phyloP scores from a whole-genome alignment of 2,329 filamentous ascomycete species.

The Daldinia eschscholtzii region DNA sequence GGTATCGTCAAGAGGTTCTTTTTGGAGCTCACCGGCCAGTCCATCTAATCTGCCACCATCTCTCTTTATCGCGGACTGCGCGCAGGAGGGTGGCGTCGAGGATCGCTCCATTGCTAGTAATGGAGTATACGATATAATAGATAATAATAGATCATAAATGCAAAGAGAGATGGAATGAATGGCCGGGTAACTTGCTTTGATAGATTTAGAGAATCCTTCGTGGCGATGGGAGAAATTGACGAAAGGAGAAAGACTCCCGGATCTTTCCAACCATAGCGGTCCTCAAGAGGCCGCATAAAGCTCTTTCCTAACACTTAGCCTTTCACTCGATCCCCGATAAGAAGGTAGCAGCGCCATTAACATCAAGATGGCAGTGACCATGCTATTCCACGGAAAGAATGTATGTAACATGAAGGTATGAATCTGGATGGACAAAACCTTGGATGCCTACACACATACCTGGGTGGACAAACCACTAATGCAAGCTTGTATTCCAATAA shows the following conservation, averaged over 20 bases:
- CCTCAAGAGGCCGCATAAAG: neutral
- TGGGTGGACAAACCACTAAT: neutral
- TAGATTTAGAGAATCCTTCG: neutral
- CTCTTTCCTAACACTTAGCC: neutral
- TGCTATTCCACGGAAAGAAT: neutral
- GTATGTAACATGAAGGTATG: neutral
- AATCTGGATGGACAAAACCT: neutral
- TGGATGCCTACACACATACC: neutral
- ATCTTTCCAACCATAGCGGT: neutral
- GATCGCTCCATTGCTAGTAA: constrained; percentile 13
- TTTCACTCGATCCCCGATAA: neutral
- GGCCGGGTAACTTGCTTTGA: neutral
- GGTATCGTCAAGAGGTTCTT: neutral
- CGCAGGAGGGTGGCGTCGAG: neutral
- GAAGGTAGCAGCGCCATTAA: neutral
- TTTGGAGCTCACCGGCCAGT: neutral
- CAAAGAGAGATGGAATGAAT: neutral
- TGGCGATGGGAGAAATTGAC: neutral
- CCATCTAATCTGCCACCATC: neutral
- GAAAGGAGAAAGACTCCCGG: neutral
- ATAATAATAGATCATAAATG: constrained; percentile 1
- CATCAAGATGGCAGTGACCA: neutral
- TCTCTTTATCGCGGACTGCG: neutral
- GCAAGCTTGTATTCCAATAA: neutral
- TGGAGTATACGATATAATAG: constrained; percentile 2